Evolutionary conservation across 2,329 filamentous ascomycete genomes (phyloP).

Genomic region (Elsinoe batatas): DNA sequence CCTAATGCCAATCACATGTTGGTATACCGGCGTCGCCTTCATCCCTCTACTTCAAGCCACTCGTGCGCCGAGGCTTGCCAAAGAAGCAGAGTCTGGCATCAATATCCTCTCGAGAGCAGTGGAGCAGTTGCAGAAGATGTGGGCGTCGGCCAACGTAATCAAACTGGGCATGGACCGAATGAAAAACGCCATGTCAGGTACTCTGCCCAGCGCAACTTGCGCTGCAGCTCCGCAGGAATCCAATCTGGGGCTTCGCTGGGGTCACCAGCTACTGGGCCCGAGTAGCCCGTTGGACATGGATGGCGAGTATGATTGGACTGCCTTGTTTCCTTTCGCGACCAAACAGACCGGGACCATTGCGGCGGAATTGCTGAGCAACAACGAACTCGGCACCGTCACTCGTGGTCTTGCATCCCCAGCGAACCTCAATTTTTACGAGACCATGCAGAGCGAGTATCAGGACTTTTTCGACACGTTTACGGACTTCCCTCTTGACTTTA

Average conservation of each 20-base stretch:
- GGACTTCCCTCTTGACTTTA: not conserved
- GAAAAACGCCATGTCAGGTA: not conserved
- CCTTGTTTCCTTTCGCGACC: not conserved
- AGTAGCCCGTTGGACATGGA: not conserved
- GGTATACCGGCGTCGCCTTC: conserved; percentile 2
- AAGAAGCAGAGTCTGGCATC: not conserved
- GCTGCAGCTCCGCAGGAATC: not conserved
- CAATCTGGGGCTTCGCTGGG: not conserved
- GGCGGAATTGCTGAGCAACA: not conserved
- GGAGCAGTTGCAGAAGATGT: conserved; percentile 2
- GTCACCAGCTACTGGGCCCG: not conserved
- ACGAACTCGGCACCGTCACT: not conserved
- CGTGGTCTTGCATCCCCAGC: not conserved
- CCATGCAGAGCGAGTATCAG: not conserved
- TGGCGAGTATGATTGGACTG: not conserved
- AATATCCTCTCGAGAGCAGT: not conserved
- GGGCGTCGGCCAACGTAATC: not conserved
- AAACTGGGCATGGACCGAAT: not conserved
- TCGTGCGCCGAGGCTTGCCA: not conserved
- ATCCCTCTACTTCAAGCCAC: not conserved
- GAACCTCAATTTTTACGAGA: not conserved
- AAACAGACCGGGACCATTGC: not conserved
- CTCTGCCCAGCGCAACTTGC: not conserved
- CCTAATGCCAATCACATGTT: not conserved
- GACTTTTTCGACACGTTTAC: not conserved